Conservation (phyloP, 306 rosid genomes). For the Alnus rubra region DNA sequence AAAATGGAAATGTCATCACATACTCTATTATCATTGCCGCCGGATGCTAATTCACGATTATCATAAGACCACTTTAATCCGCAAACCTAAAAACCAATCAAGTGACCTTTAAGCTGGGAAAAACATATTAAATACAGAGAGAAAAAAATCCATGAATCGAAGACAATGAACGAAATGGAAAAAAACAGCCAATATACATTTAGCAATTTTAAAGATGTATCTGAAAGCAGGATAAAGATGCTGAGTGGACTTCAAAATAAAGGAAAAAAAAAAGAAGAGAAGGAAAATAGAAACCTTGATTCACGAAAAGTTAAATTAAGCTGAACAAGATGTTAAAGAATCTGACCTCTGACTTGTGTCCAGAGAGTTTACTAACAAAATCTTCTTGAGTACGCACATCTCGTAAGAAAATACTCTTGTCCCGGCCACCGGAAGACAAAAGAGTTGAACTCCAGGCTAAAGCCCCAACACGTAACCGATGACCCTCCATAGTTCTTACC, state of each 20-base stretch:
- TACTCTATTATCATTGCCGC: slow-evolving; percentile 97
- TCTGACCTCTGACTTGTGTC: slow-evolving; percentile 91
- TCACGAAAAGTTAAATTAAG: slow-evolving; percentile 23
- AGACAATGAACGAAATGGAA: neutral
- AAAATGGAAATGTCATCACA: slow-evolving; percentile 28
- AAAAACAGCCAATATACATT: neutral
- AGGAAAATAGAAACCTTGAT: neutral
- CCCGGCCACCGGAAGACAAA: slow-evolving; percentile 88
- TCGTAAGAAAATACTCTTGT: slow-evolving; percentile 85
- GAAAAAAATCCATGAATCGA: neutral
- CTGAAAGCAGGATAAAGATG: slow-evolving; percentile 9
- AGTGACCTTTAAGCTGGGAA: slow-evolving; percentile 19
- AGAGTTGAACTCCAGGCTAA: slow-evolving; percentile 87
- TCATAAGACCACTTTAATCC: slow-evolving; percentile 97
- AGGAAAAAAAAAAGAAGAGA: neutral
- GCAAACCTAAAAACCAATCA: slow-evolving; percentile 68
- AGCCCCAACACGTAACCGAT: slow-evolving; percentile 78
- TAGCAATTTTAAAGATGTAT: neutral
- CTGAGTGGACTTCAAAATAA: neutral
- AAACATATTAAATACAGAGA: neutral
- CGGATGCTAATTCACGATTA: slow-evolving; percentile 97
- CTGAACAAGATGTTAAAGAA: slow-evolving; percentile 21
- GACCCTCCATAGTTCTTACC: slow-evolving; percentile 87
- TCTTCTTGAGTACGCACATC: slow-evolving; percentile 91
- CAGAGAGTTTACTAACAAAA: slow-evolving; percentile 81